These are phyloP conservation scores for Backusella macrospora DNA, from an alignment of 192 early-diverging fungal genomes.

Conservation along the genomic window DNA sequence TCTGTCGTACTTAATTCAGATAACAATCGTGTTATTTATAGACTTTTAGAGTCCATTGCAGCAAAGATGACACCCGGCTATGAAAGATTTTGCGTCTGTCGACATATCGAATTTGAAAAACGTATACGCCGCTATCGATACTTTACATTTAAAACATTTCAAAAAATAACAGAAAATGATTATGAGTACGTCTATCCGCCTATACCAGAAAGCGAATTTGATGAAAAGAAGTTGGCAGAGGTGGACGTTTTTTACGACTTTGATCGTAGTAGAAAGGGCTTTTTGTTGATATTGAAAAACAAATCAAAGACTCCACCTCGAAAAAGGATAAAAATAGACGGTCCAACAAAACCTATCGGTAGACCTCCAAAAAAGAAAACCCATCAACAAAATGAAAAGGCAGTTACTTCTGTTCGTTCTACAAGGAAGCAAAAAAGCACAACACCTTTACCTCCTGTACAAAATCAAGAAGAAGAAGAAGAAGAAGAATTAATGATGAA, in stretches of 20 bases:
- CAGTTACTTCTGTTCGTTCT: too few species aligned
- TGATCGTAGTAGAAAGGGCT: background rate
- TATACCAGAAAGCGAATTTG: background rate
- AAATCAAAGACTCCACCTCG: background rate
- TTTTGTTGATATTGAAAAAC: background rate
- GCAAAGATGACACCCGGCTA: background rate
- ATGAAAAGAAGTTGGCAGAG: background rate
- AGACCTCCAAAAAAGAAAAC: background rate
- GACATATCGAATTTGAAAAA: slow-evolving; percentile 31
- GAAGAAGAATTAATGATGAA: too few species aligned
- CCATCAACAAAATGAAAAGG: too few species aligned
- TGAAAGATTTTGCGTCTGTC: slow-evolving; percentile 13
- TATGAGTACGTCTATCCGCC: background rate
- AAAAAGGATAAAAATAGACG: background rate
- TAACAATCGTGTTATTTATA: slow-evolving; percentile 13
- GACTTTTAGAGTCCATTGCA: slow-evolving; percentile 12
- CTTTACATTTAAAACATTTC: background rate
- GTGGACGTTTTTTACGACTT: background rate
- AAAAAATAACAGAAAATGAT: background rate
- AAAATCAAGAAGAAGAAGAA: background rate
- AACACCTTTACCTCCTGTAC: background rate
- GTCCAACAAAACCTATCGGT: background rate
- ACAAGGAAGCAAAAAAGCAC: too few species aligned
- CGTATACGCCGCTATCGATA: slow-evolving; percentile 28
- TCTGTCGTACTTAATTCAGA: background rate